Conservation (phyloP, 106 monocot genomes). For the Alisma plantagoaquatica region DNA sequence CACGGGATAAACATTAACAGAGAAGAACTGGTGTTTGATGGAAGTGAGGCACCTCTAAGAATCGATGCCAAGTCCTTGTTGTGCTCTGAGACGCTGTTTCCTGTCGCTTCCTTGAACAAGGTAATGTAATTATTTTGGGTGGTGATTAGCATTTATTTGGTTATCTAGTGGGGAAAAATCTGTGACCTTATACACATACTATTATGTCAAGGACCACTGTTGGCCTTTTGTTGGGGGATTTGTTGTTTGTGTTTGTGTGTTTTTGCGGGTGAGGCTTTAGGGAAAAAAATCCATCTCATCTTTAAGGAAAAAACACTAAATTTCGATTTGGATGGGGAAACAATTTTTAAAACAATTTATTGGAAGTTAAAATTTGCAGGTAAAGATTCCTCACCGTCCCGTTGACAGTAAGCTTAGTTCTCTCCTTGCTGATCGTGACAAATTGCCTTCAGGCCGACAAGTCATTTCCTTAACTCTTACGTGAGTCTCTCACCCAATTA, state of each 20-base stretch:
- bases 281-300: neutral
- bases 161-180: too few species aligned
- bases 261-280: neutral
- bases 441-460: constrained; percentile 78
- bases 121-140: constrained; percentile 26
- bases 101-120: constrained; percentile 70
- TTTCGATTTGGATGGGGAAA: too few species aligned
- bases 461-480: constrained; percentile 62
- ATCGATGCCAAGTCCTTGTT: constrained; percentile 61
- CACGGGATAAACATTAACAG: constrained; percentile 63
- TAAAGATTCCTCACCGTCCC: constrained; percentile 71
- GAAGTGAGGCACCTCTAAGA: constrained; percentile 73
- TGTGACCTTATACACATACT: too few species aligned
- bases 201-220: too few species aligned
- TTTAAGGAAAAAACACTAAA: neutral
- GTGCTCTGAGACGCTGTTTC: constrained; percentile 77
- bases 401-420: constrained; percentile 49
- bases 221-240: too few species aligned
- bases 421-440: constrained; percentile 63
- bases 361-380: constrained; percentile 28
- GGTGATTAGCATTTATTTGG: too few species aligned
- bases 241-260: too few species aligned
- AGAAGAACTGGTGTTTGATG: constrained; percentile 61
- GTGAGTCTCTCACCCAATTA: too few species aligned
- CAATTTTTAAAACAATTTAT: too few species aligned